Conservation (phyloP, 2,329 filamentous ascomycete species). For the Purpureocillium lavendulum region DNA sequence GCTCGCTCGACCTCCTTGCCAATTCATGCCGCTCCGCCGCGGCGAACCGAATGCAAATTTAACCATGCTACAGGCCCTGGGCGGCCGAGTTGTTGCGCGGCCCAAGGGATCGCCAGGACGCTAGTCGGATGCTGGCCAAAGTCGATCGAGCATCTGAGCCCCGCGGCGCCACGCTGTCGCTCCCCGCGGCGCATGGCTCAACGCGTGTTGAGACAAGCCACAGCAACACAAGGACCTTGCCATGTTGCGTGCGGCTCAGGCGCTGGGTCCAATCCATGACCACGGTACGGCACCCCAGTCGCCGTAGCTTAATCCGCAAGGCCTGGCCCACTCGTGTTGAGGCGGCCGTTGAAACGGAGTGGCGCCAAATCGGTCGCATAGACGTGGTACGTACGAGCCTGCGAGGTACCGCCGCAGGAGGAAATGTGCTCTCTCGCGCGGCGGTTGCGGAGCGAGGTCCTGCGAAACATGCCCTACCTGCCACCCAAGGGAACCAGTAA, state of each 20-base stretch:
- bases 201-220: too few species aligned
- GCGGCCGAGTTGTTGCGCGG: too few species aligned
- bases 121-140: background rate
- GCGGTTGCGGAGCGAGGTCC: background rate
- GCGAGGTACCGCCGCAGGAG: background rate
- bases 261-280: background rate
- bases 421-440: background rate
- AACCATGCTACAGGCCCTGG: too few species aligned
- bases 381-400: conserved; percentile 1
- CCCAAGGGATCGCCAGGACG: too few species aligned
- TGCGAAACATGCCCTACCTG: background rate
- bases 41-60: background rate
- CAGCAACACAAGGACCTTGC: background rate
- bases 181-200: background rate
- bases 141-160: background rate
- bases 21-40: too few species aligned
- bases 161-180: background rate
- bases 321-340: conserved; percentile 7
- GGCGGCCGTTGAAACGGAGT: conserved; percentile 12
- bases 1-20: background rate
- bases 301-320: conserved; percentile 5
- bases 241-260: background rate
- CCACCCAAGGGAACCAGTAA: background rate
- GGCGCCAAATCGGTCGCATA: conserved; percentile 14
- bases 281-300: background rate